Percentiles rank a stretch among this genome's conserved stretches.
These are phyloP conservation scores for Sarocladium kiliense DNA, from an alignment of 2,329 filamentous ascomycete genomes.

Conservation along the genomic window DNA sequence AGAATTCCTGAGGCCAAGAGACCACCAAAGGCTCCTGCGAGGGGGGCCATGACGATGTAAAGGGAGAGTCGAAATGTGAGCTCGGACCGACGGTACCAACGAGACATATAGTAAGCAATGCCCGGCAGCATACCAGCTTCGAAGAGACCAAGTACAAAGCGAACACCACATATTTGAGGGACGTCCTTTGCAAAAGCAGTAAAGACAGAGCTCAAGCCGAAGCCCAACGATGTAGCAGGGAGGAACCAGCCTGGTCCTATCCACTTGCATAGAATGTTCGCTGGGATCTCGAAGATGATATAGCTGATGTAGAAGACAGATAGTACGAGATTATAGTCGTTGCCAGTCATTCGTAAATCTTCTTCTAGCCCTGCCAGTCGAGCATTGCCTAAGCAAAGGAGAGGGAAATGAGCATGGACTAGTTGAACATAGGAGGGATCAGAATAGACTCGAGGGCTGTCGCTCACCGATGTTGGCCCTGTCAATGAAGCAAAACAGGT, in stretches of 20 bases:
- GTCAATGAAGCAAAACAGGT: conserved; percentile 51
- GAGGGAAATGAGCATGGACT: no score
- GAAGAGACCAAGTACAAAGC: conserved; percentile 63
- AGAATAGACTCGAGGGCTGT: background rate
- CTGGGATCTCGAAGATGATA: conserved; percentile 61
- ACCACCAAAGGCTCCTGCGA: conserved; percentile 68
- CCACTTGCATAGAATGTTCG: conserved; percentile 58
- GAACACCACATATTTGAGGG: conserved; percentile 49
- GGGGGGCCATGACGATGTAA: conserved; percentile 65
- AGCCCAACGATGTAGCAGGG: conserved; percentile 52
- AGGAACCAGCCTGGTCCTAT: conserved; percentile 63
- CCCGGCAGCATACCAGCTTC: conserved; percentile 71
- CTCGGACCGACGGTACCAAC: conserved; percentile 68
- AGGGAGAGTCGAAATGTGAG: conserved; percentile 61
- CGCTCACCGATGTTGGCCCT: conserved; percentile 55
- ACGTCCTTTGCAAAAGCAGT: conserved; percentile 60
- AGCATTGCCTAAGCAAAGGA: conserved; percentile 34
- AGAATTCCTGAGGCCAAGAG: conserved; percentile 61
- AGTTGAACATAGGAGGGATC: background rate
- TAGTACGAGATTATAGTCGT: conserved; percentile 38
- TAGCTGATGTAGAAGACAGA: conserved; percentile 62
- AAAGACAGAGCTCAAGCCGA: conserved; percentile 41
- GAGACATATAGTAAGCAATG: conserved; percentile 66
- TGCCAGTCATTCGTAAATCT: conserved; percentile 27
- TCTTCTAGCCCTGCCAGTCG: conserved; percentile 52